Evolutionary conservation across 2,329 filamentous ascomycete species (phyloP).

Genomic region (Aspergillus candidus): DNA sequence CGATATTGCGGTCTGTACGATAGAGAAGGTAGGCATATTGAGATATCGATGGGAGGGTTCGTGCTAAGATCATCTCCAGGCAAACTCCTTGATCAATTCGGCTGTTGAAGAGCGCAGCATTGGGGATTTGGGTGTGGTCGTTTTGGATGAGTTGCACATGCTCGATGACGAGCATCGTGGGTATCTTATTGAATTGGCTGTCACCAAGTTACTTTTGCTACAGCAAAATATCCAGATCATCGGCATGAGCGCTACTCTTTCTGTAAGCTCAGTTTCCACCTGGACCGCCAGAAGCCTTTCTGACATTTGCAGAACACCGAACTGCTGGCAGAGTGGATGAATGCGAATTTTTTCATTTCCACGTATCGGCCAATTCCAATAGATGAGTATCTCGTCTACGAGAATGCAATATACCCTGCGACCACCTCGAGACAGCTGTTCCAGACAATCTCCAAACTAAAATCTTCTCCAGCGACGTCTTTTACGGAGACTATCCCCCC

Average conservation of each 20-base stretch:
- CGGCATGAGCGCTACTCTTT: constrained; percentile 74
- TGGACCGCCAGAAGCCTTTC: background rate
- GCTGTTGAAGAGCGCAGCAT: constrained; percentile 67
- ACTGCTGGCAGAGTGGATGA: constrained; percentile 63
- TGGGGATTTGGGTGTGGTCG: constrained; percentile 58
- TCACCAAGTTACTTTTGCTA: constrained; percentile 65
- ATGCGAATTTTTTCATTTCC: constrained; percentile 65
- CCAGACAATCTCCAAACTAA: constrained; percentile 52
- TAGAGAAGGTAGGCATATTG: constrained; percentile 58
- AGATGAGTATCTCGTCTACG: constrained; percentile 67
- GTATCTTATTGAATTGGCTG: constrained; percentile 68
- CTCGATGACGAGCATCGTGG: constrained; percentile 69
- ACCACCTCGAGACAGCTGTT: constrained; percentile 54
- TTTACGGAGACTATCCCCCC: constrained; percentile 31
- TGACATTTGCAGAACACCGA: constrained; percentile 56
- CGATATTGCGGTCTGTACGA: constrained; percentile 71
- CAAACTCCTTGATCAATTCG: constrained; percentile 66
- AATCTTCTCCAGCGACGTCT: constrained; percentile 20
- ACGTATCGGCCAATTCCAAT: constrained; percentile 69
- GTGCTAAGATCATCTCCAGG: constrained; percentile 41
- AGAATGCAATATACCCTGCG: constrained; percentile 61
- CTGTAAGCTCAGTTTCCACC: constrained; percentile 42
- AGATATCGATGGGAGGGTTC: background rate
- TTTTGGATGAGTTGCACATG: constrained; percentile 78
- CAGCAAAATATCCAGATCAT: constrained; percentile 64